Percentiles rank a stretch among this genome's conserved stretches.
These are phyloP conservation scores for Arthrinium puccinioides DNA, from an alignment of 2,329 filamentous ascomycete genomes.

Conservation along the genomic window DNA sequence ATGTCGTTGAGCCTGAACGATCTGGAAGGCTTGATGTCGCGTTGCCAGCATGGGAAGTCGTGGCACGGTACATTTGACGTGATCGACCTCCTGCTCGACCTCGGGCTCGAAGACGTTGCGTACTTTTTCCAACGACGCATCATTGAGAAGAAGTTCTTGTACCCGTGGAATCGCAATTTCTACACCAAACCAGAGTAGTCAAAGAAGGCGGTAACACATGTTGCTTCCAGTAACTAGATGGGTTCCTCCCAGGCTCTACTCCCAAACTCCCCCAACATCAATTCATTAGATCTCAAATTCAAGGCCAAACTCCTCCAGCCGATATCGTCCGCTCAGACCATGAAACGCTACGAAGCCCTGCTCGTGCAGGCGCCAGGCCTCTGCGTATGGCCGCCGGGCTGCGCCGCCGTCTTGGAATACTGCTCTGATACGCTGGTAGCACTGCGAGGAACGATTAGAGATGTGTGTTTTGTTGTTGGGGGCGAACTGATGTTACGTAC, in stretches of 20 bases:
- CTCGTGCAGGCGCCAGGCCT: slow-evolving; percentile 15
- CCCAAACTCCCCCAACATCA: no score
- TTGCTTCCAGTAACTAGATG: no score
- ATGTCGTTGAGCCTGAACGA: no score
- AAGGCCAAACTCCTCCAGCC: slow-evolving; percentile 10
- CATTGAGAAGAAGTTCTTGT: background rate
- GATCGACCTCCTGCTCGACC: background rate
- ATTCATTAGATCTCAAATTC: no score
- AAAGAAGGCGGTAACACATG: no score
- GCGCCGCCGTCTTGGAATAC: slow-evolving; percentile 10
- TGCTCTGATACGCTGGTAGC: slow-evolving; percentile 10
- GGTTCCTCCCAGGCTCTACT: no score
- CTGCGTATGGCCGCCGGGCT: slow-evolving; percentile 8
- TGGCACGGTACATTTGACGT: background rate
- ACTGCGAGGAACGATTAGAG: no score
- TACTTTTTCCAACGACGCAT: background rate
- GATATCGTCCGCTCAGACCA: slow-evolving; percentile 9
- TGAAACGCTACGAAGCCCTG: slow-evolving; percentile 17
- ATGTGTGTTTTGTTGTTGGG: no score
- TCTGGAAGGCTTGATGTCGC: background rate
- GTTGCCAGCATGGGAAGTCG: background rate
- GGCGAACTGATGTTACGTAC: no score
- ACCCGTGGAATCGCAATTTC: no score
- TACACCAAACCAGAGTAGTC: no score
- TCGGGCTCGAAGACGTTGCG: background rate